These are phyloP conservation scores for Lepiota venenata DNA, from an alignment of 768 basidiomycete species.

Conservation along the genomic window DNA sequence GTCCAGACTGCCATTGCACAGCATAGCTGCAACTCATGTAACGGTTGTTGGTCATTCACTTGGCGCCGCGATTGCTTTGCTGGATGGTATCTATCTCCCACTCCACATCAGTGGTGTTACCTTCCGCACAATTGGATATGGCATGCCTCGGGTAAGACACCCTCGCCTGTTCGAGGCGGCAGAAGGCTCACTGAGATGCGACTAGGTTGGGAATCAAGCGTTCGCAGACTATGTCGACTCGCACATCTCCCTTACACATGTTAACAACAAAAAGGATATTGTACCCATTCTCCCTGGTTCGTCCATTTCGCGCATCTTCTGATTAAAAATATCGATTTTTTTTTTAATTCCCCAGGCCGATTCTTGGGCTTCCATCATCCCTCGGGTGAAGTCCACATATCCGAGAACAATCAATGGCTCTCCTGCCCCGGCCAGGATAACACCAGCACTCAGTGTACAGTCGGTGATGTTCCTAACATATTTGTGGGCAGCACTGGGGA, in stretches of 20 bases:
- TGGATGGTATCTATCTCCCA: slow-evolving; percentile 55
- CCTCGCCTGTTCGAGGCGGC: neutral
- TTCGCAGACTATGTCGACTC: slow-evolving; percentile 25
- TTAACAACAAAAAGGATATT: slow-evolving; percentile 24
- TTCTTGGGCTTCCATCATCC: slow-evolving; percentile 40
- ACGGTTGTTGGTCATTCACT: slow-evolving; percentile 43
- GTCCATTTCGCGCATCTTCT: neutral
- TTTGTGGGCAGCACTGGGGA: slow-evolving; percentile 3
- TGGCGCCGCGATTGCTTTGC: slow-evolving; percentile 45
- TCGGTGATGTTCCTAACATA: slow-evolving; percentile 18
- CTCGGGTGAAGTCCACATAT: slow-evolving; percentile 39
- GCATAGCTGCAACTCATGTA: slow-evolving; percentile 29
- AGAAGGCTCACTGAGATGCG: slow-evolving; percentile 5
- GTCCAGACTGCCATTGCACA: slow-evolving; percentile 32
- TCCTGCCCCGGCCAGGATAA: slow-evolving; percentile 25
- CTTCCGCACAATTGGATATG: slow-evolving; percentile 37
- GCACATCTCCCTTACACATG: slow-evolving; percentile 19
- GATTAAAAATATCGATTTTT: slow-evolving; percentile 24
- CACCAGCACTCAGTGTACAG: slow-evolving; percentile 19
- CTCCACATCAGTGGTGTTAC: slow-evolving; percentile 41
- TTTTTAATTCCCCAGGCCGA: slow-evolving; percentile 52
- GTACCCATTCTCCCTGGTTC: slow-evolving; percentile 29
- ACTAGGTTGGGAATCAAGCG: slow-evolving; percentile 37
- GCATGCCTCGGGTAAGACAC: slow-evolving; percentile 39
- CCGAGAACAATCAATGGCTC: slow-evolving; percentile 24